Percentiles rank a stretch among this genome's conserved stretches.
phyloP scores from a whole-genome alignment of 2,329 filamentous ascomycete species.

The Epichloe coenophiala region DNA sequence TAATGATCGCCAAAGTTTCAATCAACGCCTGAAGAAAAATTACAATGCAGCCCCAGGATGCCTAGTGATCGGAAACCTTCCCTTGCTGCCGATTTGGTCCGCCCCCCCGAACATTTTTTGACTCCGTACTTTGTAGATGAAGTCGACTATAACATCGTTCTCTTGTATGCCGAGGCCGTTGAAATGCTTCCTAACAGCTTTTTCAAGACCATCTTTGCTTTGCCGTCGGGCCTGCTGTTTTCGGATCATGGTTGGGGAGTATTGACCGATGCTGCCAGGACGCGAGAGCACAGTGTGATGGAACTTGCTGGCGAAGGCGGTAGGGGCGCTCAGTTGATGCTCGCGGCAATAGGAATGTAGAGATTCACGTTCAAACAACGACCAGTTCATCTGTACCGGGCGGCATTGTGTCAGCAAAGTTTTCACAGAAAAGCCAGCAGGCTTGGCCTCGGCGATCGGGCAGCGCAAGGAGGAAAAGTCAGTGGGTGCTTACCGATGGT shows the following conservation, averaged over 20 bases:
- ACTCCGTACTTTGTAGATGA: conserved; percentile 53
- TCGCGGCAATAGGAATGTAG: conserved; percentile 65
- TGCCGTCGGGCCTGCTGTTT: conserved; percentile 51
- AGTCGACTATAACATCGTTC: conserved; percentile 70
- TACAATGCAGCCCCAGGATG: background rate
- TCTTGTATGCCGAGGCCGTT: conserved; percentile 68
- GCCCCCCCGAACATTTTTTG: conserved; percentile 15
- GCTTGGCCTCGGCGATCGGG: background rate
- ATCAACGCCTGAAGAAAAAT: background rate
- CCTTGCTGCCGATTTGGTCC: conserved; percentile 11
- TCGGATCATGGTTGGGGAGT: conserved; percentile 64
- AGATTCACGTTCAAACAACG: conserved; percentile 49
- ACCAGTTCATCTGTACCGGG: conserved; percentile 45
- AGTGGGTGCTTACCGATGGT: conserved; percentile 19
- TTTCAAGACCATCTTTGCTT: conserved; percentile 58
- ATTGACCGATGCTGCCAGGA: conserved; percentile 50
- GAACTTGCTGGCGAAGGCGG: conserved; percentile 53
- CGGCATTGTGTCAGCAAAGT: conserved; percentile 5
- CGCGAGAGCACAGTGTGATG: conserved; percentile 48
- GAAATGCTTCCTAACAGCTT: conserved; percentile 68
- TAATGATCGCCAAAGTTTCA: background rate
- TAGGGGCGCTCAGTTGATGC: conserved; percentile 56
- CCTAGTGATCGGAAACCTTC: conserved; percentile 39
- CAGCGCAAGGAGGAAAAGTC: conserved; percentile 2
- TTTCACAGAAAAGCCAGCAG: background rate